phyloP scores from a whole-genome alignment of 805 yeast genomes.

The Sugiyamaella qingdaonensis region DNA sequence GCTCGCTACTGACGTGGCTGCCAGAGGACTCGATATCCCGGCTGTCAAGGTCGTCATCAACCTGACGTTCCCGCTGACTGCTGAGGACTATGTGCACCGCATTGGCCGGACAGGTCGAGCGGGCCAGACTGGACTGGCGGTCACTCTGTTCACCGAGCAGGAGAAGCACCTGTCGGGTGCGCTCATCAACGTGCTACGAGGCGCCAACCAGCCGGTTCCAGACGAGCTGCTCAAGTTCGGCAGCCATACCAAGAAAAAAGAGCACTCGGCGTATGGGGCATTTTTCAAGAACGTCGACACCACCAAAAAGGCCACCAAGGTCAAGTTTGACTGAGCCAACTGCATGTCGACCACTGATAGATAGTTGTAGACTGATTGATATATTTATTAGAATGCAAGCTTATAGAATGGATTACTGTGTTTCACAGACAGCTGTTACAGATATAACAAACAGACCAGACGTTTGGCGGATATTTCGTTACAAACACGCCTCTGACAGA shows the following conservation, averaged over 20 bases:
- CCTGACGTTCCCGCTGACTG: constrained; percentile 92
- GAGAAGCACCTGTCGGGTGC: constrained; percentile 97
- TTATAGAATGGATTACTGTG: neutral
- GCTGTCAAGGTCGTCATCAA: constrained; percentile 94
- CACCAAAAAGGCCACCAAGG: constrained; percentile 77
- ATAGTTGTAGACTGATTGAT: neutral
- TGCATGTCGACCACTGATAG: too few species aligned
- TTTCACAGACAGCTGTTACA: too few species aligned
- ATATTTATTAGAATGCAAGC: neutral
- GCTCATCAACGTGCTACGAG: constrained; percentile 82
- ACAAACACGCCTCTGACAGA: too few species aligned
- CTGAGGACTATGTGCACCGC: constrained; percentile 95
- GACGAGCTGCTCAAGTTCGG: constrained; percentile 93
- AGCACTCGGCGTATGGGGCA: constrained; percentile 97
- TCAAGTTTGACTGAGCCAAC: constrained; percentile 57
- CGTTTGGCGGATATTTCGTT: too few species aligned
- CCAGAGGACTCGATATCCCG: constrained; percentile 96
- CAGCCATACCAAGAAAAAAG: constrained; percentile 96
- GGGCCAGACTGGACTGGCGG: constrained; percentile 90
- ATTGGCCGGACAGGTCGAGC: constrained; percentile 99
- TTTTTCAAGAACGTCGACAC: constrained; percentile 91
- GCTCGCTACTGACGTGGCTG: constrained; percentile 97
- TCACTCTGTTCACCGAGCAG: constrained; percentile 92
- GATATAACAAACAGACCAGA: too few species aligned
- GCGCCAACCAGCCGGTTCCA: constrained; percentile 94